Percentiles rank a stretch among this genome's conserved stretches.
These are phyloP conservation scores for Citrullus amarus DNA, from an alignment of 306 rosid genomes.

Conservation along the genomic window DNA sequence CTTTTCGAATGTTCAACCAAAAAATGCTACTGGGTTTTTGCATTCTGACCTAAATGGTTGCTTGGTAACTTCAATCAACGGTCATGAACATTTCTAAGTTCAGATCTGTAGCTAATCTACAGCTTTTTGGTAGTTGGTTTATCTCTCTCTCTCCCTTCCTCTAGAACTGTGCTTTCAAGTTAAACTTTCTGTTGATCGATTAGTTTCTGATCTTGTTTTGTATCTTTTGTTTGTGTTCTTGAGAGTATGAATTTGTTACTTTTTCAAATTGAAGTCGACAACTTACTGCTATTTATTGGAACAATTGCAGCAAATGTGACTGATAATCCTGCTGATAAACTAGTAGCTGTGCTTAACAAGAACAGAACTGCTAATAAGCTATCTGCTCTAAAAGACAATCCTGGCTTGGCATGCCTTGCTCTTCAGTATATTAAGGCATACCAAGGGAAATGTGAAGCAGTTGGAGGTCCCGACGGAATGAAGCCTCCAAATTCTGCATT, in stretches of 20 bases:
- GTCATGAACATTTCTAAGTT: neutral
- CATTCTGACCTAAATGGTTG: neutral
- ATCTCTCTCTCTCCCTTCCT: neutral
- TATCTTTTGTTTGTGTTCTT: neutral
- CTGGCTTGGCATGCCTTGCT: slow-evolving; percentile 88
- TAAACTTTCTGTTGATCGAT: neutral
- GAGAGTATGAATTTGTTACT: neutral
- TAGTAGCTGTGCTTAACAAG: slow-evolving; percentile 23
- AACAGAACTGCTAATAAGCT: slow-evolving; percentile 35
- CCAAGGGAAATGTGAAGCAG: slow-evolving; percentile 57
- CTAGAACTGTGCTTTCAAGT: neutral
- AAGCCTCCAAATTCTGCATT: slow-evolving; percentile 75
- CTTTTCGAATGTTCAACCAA: neutral
- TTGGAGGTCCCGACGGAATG: slow-evolving; percentile 75
- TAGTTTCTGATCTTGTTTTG: neutral
- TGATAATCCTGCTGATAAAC: slow-evolving; percentile 37
- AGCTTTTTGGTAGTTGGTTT: neutral
- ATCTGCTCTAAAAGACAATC: slow-evolving; percentile 32
- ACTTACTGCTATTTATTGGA: neutral
- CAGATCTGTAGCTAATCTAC: neutral
- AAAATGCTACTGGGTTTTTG: neutral
- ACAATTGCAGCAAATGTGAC: slow-evolving; percentile 38
- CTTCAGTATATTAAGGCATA: slow-evolving; percentile 80
- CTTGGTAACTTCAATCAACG: neutral
- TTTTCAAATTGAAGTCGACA: neutral